Evolutionary conservation across 2,329 filamentous ascomycete genomes (phyloP).

Genomic region (Fusarium transvaalense): DNA sequence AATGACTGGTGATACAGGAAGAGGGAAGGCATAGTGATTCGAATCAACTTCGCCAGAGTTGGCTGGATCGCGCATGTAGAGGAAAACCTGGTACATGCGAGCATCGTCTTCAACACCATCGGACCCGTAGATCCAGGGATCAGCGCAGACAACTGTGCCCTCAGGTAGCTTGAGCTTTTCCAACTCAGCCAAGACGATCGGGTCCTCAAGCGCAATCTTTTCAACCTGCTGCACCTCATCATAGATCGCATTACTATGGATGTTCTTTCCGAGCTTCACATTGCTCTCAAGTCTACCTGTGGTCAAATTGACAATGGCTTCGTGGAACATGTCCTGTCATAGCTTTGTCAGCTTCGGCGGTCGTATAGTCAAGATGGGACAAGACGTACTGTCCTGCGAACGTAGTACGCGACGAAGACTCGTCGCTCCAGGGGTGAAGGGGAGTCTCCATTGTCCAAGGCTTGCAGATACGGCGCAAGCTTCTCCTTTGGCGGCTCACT

Average conservation of each 20-base stretch:
- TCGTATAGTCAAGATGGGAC: fast-evolving
- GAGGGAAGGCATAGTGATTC: constrained; percentile 39
- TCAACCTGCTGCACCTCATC: constrained; percentile 37
- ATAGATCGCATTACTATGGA: constrained; percentile 36
- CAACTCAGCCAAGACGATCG: constrained; percentile 27
- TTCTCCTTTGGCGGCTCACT: constrained; percentile 36
- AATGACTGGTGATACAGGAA: constrained; percentile 33
- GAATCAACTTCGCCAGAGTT: constrained; percentile 37
- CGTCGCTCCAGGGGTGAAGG: constrained; percentile 23
- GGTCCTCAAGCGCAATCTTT: constrained; percentile 34
- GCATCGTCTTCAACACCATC: constrained; percentile 35
- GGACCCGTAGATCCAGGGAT: constrained; percentile 41
- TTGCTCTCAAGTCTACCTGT: constrained; percentile 33
- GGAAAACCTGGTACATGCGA: constrained; percentile 43
- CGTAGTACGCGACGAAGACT: constrained; percentile 38
- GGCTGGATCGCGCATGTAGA: constrained; percentile 37
- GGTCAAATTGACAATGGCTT: constrained; percentile 36
- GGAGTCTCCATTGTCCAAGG: constrained; percentile 13
- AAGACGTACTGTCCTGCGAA: constrained; percentile 27
- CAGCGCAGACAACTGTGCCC: constrained; percentile 36
- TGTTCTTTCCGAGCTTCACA: constrained; percentile 33
- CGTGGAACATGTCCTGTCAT: constrained; percentile 34
- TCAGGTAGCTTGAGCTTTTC: constrained; percentile 35
- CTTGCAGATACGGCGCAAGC: constrained; percentile 29
- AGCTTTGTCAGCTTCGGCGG: neutral